Base-by-base conservation (phyloP, 2,329 filamentous ascomycete species). In the Fusarium lateritium region DNA sequence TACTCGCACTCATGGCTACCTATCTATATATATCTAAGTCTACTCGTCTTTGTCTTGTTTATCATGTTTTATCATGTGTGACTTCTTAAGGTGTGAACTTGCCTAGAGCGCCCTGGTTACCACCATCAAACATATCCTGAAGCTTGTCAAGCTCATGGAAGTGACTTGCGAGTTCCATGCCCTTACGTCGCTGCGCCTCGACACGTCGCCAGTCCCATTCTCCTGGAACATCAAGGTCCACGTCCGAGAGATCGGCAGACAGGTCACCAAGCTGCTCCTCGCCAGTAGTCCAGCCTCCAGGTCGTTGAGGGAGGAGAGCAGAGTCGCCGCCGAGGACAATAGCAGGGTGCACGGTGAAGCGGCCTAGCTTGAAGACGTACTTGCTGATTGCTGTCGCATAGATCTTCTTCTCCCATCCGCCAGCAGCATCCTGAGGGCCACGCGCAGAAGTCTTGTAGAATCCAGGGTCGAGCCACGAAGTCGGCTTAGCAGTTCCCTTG, bases 331-430 rank as follows among this genome's bases (percentile, higher is more conserved):
- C 84, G 26, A 98, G 83, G 9, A 95, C 84, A 46, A 92, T 84
- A 71, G 94, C 91, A 0, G 96, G 94, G 69, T 94, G 89, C 6
- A 98, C 88, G 0, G 95, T 98, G 74, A 96, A 84, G 24, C 95
- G 85, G 2, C 91, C 92, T 57, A 94, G 85, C 83, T 95, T 95
- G 77, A 93, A 90, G 40, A 95, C 92, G 78, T 95, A 95, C 82
- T 94, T 94, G 81, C 88, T 90, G 43, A 95, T 79, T 1, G 89
- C 90, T 0, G 90, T 91, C 2, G 92, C 93, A 71, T 91, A 86
- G 39, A 95, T 85, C 63, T 87, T 88, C 79, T 86, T 89, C 77
- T 89, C 84, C 77, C 87, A 88, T 31, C 84, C 83, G 3, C 77
- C 77, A 26, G 80, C 68, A 5, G 73, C 70, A 46, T 81, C 78